Conservation (phyloP, 2,329 filamentous ascomycete genomes). For the Claviceps sorghi region DNA sequence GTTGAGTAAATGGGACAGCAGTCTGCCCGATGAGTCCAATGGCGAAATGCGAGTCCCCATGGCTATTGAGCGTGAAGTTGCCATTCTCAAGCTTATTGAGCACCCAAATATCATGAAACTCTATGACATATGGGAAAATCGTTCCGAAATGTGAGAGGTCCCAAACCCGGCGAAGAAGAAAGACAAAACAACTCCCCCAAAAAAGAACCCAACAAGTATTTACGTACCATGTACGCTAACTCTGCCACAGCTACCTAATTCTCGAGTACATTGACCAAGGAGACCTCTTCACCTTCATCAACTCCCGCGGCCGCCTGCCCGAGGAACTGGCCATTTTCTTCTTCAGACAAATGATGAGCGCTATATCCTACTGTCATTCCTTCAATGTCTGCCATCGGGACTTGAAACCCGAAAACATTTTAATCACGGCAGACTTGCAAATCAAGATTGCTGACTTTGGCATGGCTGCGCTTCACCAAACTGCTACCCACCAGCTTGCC, state of each 20-base stretch:
- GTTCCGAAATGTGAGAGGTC: conserved; percentile 68
- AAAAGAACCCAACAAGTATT: background rate
- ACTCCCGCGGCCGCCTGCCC: conserved; percentile 52
- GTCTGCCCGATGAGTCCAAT: conserved; percentile 36
- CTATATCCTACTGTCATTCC: conserved; percentile 80
- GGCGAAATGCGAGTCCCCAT: conserved; percentile 64
- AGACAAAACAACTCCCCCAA: background rate
- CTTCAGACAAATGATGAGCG: conserved; percentile 87
- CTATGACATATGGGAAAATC: conserved; percentile 96
- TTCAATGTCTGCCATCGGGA: conserved; percentile 95
- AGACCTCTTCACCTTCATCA: conserved; percentile 81
- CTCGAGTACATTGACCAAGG: conserved; percentile 73
- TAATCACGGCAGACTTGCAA: conserved; percentile 59
- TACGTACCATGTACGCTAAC: conserved; percentile 5
- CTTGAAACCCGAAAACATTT: conserved; percentile 91
- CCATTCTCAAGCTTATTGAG: conserved; percentile 91
- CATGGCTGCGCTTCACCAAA: conserved; percentile 85
- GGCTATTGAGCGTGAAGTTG: conserved; percentile 85
- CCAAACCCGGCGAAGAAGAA: background rate
- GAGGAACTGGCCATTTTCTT: conserved; percentile 73
- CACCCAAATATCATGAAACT: conserved; percentile 90
- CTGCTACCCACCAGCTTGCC: conserved; percentile 59
- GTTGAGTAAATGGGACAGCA: conserved; percentile 59
- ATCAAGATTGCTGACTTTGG: conserved; percentile 96
- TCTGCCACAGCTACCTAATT: conserved; percentile 63